phyloP scores from a whole-genome alignment of 805 yeast genomes.

The Candida multigemmis region DNA sequence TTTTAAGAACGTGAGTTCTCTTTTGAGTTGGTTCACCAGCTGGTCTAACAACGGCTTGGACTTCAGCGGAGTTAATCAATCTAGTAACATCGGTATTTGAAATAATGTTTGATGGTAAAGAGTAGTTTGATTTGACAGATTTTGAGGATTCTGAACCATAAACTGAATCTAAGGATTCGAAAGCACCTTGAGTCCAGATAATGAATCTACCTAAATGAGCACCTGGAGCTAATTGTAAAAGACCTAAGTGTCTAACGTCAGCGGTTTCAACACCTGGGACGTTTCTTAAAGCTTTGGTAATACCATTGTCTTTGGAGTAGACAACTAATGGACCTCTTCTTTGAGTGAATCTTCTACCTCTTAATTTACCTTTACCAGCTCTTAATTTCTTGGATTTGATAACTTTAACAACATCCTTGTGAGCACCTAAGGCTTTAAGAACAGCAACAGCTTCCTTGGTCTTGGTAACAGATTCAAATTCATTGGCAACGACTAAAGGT shows the following conservation, averaged over 20 bases:
- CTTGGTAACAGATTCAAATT: constrained; percentile 86
- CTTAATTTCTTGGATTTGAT: constrained; percentile 97
- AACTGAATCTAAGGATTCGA: constrained; percentile 91
- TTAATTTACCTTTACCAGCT: constrained; percentile 99
- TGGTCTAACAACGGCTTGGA: constrained; percentile 94
- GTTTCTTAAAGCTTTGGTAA: constrained; percentile 98
- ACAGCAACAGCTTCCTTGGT: constrained; percentile 98
- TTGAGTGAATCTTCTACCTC: constrained; percentile 99
- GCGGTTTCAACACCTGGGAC: constrained; percentile 99
- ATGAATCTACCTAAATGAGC: constrained; percentile 99
- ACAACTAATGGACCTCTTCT: constrained; percentile 99
- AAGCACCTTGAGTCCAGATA: constrained; percentile 99
- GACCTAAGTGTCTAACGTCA: constrained; percentile 83
- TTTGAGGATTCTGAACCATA: constrained; percentile 90
- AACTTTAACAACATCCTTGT: constrained; percentile 96
- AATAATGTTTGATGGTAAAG: constrained; percentile 90
- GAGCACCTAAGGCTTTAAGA: constrained; percentile 98
- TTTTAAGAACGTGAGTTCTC: constrained; percentile 94
- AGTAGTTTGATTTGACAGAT: constrained; percentile 80
- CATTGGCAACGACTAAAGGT: constrained; percentile 94
- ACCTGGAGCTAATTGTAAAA: constrained; percentile 99
- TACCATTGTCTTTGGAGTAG: constrained; percentile 96
- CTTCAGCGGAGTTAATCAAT: constrained; percentile 97
- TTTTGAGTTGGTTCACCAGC: constrained; percentile 91
- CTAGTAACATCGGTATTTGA: constrained; percentile 94